phyloP scores from a whole-genome alignment of 2,329 filamentous ascomycete species.

The Diaporthe australafricana region DNA sequence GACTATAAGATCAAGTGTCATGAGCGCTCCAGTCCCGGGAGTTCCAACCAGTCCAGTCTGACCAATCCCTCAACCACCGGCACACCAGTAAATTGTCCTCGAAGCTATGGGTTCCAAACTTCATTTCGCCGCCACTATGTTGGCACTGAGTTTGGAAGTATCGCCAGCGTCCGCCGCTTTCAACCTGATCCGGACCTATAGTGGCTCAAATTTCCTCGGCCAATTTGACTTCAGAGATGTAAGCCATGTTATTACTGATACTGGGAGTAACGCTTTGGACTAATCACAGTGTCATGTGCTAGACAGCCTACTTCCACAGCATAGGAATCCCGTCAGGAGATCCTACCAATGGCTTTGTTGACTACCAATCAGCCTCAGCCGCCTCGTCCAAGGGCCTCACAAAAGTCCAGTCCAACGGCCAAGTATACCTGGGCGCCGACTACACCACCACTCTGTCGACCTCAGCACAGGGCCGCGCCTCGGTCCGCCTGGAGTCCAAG shows the following conservation, averaged over 20 bases:
- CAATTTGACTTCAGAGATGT: slow-evolving; percentile 13
- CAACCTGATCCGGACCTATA: slow-evolving; percentile 11
- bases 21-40: neutral
- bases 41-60: neutral
- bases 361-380: slow-evolving; percentile 51
- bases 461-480: slow-evolving; percentile 51
- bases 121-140: slow-evolving; percentile 1
- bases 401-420: slow-evolving; percentile 44
- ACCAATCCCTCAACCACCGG: neutral
- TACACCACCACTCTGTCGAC: slow-evolving; percentile 45
- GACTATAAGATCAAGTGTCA: slow-evolving; percentile 15
- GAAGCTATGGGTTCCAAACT: slow-evolving; percentile 16
- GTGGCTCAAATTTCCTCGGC: slow-evolving; percentile 13
- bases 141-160: neutral
- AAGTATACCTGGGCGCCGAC: slow-evolving; percentile 60
- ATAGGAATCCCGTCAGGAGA: slow-evolving; percentile 36
- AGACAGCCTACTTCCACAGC: slow-evolving; percentile 26
- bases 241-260: neutral
- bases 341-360: slow-evolving; percentile 40
- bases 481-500: slow-evolving; percentile 58
- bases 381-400: slow-evolving; percentile 54
- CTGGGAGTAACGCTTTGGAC: too few species aligned
- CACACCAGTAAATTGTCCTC: neutral
- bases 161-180: neutral
- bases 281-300: neutral